Percentiles rank a stretch among this genome's conserved stretches.
These are phyloP conservation scores for Xerocomellus intermedius DNA, from an alignment of 768 basidiomycete species.

Conservation along the genomic window DNA sequence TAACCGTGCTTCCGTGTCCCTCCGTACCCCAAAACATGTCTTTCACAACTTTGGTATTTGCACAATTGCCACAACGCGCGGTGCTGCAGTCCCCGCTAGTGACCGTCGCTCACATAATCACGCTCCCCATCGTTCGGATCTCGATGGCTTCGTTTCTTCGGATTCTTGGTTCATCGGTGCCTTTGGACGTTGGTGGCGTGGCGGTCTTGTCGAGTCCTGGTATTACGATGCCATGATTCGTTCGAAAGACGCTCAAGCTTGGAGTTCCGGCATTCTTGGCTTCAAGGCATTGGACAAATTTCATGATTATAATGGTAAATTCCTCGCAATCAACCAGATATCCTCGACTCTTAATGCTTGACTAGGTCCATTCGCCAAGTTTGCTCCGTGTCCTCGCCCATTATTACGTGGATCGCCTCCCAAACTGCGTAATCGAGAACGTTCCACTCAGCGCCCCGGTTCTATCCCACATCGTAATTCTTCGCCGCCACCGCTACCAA, in stretches of 20 bases:
- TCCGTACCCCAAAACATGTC: slow-evolving; percentile 87
- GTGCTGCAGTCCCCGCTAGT: slow-evolving; percentile 44
- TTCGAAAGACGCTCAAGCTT: slow-evolving; percentile 67
- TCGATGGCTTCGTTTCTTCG: slow-evolving; percentile 51
- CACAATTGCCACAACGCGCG: slow-evolving; percentile 61
- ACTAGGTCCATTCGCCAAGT: slow-evolving; percentile 50
- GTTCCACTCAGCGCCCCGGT: slow-evolving; percentile 43
- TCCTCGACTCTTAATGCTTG: slow-evolving; percentile 7
- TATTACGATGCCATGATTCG: slow-evolving; percentile 65
- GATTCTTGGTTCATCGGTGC: slow-evolving; percentile 90
- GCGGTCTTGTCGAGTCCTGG: slow-evolving; percentile 79
- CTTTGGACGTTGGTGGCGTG: slow-evolving; percentile 91
- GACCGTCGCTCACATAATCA: slow-evolving; percentile 43
- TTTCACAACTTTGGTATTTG: slow-evolving; percentile 87
- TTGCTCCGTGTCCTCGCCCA: slow-evolving; percentile 43
- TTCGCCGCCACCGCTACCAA: slow-evolving; percentile 82
- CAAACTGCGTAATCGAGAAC: slow-evolving; percentile 56
- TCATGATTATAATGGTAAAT: slow-evolving; percentile 65
- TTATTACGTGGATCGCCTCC: slow-evolving; percentile 51
- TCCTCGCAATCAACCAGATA: background rate
- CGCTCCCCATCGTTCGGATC: slow-evolving; percentile 29
- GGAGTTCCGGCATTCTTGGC: slow-evolving; percentile 74
- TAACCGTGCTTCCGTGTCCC: slow-evolving; percentile 87
- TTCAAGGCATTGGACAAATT: slow-evolving; percentile 71
- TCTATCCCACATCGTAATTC: slow-evolving; percentile 52